Conservation (phyloP, 2,329 filamentous ascomycete species). For the Nigrospora oryzae region DNA sequence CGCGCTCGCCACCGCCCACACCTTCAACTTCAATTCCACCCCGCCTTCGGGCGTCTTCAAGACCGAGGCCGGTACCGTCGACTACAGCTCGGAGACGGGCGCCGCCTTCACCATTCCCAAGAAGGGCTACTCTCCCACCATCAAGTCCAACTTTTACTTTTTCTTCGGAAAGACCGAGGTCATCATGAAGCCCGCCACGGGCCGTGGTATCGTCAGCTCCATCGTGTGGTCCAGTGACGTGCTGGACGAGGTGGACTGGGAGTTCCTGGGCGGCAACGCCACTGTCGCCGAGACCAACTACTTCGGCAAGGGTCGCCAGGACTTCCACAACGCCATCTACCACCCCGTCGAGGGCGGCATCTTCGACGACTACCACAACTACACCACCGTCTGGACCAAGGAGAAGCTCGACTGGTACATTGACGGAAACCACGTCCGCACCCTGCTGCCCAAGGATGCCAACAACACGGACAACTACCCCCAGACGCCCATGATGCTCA, state of each 20-base stretch:
- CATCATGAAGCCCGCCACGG: slow-evolving; percentile 65
- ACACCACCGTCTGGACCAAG: slow-evolving; percentile 66
- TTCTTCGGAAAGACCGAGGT: slow-evolving; percentile 78
- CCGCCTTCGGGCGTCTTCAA: slow-evolving; percentile 58
- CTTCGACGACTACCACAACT: slow-evolving; percentile 61
- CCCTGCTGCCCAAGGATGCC: slow-evolving; percentile 51
- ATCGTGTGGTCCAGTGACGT: slow-evolving; percentile 80
- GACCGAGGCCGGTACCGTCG: slow-evolving; percentile 56
- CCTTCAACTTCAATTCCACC: slow-evolving; percentile 56
- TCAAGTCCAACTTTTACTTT: slow-evolving; percentile 74
- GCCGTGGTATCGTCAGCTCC: slow-evolving; percentile 69
- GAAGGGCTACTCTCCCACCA: slow-evolving; percentile 68
- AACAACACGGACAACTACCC: slow-evolving; percentile 58
- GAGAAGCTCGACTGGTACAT: slow-evolving; percentile 61
- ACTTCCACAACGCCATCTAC: slow-evolving; percentile 55
- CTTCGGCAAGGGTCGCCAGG: slow-evolving; percentile 65
- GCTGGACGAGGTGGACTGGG: slow-evolving; percentile 83
- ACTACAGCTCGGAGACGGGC: slow-evolving; percentile 52
- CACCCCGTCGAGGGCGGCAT: slow-evolving; percentile 45
- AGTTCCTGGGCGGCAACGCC: slow-evolving; percentile 63
- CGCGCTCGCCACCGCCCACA: slow-evolving; percentile 58
- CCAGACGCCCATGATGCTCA: slow-evolving; percentile 68
- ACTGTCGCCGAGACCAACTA: slow-evolving; percentile 64
- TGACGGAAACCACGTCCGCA: slow-evolving; percentile 58
- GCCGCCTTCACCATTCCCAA: slow-evolving; percentile 64